phyloP scores from a whole-genome alignment of 305 asterid species.

The Fraxinus albicans region DNA sequence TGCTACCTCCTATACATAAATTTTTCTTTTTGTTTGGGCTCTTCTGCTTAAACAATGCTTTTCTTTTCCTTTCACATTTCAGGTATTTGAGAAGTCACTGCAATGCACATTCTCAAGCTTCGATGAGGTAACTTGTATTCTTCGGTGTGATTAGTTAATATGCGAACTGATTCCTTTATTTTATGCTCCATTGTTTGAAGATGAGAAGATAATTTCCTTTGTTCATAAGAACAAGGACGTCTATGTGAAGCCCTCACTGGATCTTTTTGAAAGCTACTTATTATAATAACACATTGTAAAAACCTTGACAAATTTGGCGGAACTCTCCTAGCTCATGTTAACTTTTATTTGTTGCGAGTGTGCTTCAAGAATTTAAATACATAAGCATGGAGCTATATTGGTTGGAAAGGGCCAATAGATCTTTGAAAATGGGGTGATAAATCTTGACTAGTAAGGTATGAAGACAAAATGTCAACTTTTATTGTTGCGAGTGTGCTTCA shows the following conservation, averaged over 20 bases:
- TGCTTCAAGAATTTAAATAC: not conserved
- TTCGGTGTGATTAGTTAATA: conserved; percentile 15
- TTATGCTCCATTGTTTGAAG: conserved; percentile 8
- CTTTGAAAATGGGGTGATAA: not conserved
- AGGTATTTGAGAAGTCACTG: conserved; percentile 84
- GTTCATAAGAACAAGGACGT: not conserved
- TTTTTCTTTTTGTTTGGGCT: not conserved
- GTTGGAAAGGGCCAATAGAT: not conserved
- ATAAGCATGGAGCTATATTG: not conserved
- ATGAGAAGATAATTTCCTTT: not conserved
- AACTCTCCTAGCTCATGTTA: not conserved
- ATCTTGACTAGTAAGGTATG: not conserved
- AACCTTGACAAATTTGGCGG: not conserved
- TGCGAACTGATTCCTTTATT: conserved; percentile 5
- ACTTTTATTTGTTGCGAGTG: not conserved
- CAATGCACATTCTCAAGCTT: conserved; percentile 71
- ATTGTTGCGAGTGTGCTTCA: not conserved
- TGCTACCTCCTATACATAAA: not conserved
- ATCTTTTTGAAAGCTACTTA: not conserved
- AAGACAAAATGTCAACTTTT: not conserved
- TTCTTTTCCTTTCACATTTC: conserved; percentile 29
- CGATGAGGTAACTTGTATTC: conserved; percentile 60
- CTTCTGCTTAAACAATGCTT: conserved; percentile 9
- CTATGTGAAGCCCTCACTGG: not conserved
- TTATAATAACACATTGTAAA: not conserved